Conservation (phyloP, 139 green algal genomes). For the Marvania coccoides region DNA sequence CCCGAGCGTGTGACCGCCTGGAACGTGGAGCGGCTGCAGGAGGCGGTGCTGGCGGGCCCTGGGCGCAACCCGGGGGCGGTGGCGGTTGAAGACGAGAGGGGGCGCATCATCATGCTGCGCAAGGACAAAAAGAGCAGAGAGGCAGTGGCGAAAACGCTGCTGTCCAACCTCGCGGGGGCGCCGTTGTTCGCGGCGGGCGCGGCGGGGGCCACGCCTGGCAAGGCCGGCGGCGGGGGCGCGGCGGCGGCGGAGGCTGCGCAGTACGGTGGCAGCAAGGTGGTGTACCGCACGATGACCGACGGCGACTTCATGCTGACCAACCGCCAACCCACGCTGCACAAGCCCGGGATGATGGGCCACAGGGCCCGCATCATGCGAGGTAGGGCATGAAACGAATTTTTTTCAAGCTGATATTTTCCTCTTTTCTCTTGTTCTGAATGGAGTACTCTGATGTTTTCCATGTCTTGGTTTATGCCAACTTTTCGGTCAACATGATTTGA, state of each 20-base stretch:
- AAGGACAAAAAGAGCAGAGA: conserved; percentile 42
- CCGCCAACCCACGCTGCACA: conserved; percentile 97
- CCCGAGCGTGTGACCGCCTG: conserved; percentile 87
- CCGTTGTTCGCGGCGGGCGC: background rate
- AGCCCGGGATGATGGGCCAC: conserved; percentile 82
- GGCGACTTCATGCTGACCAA: conserved; percentile 97
- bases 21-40: conserved; percentile 77
- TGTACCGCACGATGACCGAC: conserved; percentile 88
- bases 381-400: too few relatives aligned
- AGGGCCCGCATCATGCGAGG: conserved; percentile 34
- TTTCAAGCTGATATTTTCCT: background rate
- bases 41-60: conserved; percentile 67
- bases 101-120: conserved; percentile 57
- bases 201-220: background rate
- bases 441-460: too few relatives aligned
- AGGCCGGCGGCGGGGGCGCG: background rate
- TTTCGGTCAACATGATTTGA: too few relatives aligned
- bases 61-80: conserved; percentile 81
- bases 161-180: conserved; percentile 13
- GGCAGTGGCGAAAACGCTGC: conserved; percentile 74
- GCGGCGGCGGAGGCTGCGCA: conserved; percentile 7
- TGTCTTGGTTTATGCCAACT: background rate
- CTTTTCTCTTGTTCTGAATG: background rate
- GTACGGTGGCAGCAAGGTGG: conserved; percentile 46
- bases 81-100: conserved; percentile 83